Conservation (phyloP, 108 stramenopile species). For the Thalassiosira profunda region DNA sequence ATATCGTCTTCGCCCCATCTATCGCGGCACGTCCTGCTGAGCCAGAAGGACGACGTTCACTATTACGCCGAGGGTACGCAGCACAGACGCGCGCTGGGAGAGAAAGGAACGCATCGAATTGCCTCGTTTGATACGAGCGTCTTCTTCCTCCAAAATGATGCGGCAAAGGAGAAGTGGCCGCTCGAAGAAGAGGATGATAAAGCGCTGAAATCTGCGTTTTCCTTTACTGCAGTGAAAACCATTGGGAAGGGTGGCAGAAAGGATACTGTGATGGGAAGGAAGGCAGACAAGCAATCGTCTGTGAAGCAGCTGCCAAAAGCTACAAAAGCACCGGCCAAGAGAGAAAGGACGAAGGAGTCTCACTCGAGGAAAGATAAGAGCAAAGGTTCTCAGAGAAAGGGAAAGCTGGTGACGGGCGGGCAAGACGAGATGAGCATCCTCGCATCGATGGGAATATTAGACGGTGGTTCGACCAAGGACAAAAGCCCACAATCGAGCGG, state of each 20-base stretch:
- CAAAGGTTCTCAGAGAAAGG: conserved; percentile 8
- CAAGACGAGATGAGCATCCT: conserved; percentile 45
- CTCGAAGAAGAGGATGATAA: conserved; percentile 34
- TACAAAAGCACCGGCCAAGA: not conserved
- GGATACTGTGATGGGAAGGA: not conserved
- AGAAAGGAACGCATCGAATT: conserved; percentile 61
- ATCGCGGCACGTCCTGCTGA: conserved; percentile 61
- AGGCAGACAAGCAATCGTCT: not conserved
- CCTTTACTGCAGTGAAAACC: conserved; percentile 14
- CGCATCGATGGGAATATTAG: conserved; percentile 30
- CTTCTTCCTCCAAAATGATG: conserved; percentile 80
- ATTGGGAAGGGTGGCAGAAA: not conserved
- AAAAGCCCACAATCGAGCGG: too few species aligned
- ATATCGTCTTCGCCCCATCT: conserved; percentile 55
- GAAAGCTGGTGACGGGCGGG: conserved; percentile 30
- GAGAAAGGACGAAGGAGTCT: not conserved
- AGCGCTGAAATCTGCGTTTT: conserved; percentile 56
- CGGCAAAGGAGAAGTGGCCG: conserved; percentile 58
- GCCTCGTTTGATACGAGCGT: conserved; percentile 88
- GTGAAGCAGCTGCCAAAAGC: not conserved
- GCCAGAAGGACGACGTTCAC: conserved; percentile 59
- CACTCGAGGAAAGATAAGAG: not conserved
- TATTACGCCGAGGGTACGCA: conserved; percentile 88
- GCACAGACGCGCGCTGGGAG: conserved; percentile 39
- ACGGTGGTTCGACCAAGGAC: too few species aligned